phyloP scores from a whole-genome alignment of 345 rosid species.

The Euphorbia peplus region DNA sequence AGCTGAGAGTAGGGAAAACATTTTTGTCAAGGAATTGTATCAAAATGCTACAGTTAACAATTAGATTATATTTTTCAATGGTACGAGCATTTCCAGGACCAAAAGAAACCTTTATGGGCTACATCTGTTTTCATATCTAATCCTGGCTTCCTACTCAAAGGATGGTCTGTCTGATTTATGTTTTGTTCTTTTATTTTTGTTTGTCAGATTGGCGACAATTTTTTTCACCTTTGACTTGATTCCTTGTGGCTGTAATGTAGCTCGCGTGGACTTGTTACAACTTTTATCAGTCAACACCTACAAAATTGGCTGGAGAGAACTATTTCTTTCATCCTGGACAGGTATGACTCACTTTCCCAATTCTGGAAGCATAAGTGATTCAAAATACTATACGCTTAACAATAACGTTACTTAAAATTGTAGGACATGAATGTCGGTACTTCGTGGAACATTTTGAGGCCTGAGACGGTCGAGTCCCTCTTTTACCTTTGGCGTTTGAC shows the following conservation, averaged over 20 bases:
- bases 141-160: not conserved
- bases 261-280: constrained; percentile 12
- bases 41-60: not conserved
- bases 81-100: not conserved
- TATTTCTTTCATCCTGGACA: constrained; percentile 6
- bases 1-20: not conserved
- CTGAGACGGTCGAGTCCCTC: constrained; percentile 93
- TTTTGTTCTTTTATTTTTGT: not conserved
- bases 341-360: not conserved
- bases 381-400: not conserved
- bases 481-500: constrained; percentile 95
- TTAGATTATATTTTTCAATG: not conserved
- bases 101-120: not conserved
- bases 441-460: constrained; percentile 94
- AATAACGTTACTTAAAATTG: not conserved
- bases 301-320: constrained; percentile 12
- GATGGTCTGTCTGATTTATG: not conserved
- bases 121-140: not conserved
- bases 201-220: not conserved
- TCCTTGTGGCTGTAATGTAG: not conserved
- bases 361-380: not conserved
- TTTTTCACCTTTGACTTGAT: constrained; percentile 4
- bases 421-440: constrained; percentile 98
- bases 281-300: constrained; percentile 5
- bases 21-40: not conserved